Evolutionary conservation across 345 rosid species (phyloP), one percentile per base, ranked within the genome.

Genomic region (rapeseed (Brassica napus)): DNA sequence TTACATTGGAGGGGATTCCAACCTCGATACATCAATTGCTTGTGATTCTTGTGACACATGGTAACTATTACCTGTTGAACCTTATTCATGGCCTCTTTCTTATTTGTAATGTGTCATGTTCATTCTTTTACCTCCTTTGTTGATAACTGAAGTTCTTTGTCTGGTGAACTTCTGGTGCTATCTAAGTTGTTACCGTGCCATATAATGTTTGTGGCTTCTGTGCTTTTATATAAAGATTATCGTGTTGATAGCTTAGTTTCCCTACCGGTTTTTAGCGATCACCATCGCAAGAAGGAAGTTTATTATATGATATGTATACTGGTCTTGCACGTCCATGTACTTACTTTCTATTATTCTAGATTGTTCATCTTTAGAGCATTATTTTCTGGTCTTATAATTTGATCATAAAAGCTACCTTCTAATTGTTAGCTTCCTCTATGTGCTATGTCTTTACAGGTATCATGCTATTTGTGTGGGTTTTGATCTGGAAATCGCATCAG

Each of bases 401-500:
- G 24, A 70, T 11, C 8, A 55, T 52, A 62, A n/a, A 26, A 15
- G 6, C 44, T 55, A 8, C 10, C 69, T 71, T 75, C 73, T 84
- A 57, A 75, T 65, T 84, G 52, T 64, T 81, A 72, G 26, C 37
- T 73, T 49, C 23, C 47, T 78, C 31, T 73, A 11, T 74, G 72
- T 79, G 65, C 24, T 73, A 14, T 73, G 72, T 79, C 62, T 68
- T 69, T 39, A 83, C 86, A 95, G 99, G 99, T 95, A 91, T 85
- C 99, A 95, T 89, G 99, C 98, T 67, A 77, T 88, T 78, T 95
- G 99, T 77, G 99, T 95, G 73, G 98, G 94, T 30, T 95, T 95
- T 87, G 94, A 95, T 88, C 79, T 93, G 31, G 97, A 93, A 82
- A 82, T 83, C 63, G 84, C 94, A 72, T 84, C 87, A 73, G 99